Percentiles rank a stretch among this genome's conserved stretches.
phyloP scores from a whole-genome alignment of 2,329 filamentous ascomycete species.

The Raffaelea albimanens region DNA sequence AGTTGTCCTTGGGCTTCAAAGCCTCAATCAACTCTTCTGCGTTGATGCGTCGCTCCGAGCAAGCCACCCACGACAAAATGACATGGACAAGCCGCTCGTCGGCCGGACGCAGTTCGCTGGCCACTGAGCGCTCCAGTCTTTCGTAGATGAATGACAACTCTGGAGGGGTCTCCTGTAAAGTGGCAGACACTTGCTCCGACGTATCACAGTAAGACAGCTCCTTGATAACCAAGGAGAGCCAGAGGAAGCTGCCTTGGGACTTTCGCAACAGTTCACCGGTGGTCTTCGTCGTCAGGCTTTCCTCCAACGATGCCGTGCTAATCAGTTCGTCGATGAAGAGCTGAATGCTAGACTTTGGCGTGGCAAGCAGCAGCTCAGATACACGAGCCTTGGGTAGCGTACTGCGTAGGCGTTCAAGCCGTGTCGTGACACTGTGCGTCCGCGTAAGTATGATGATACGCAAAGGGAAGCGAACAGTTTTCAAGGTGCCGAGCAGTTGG shows the following conservation, averaged over 20 bases:
- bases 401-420: background rate
- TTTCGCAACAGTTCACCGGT: background rate
- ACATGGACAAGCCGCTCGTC: background rate
- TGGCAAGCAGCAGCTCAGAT: background rate
- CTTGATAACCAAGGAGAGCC: background rate
- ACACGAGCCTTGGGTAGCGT: too few relatives aligned
- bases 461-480: too few relatives aligned
- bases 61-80: background rate
- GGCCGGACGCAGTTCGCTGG: background rate
- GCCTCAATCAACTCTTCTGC: background rate
- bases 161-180: background rate
- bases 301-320: too few relatives aligned
- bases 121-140: background rate
- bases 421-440: background rate
- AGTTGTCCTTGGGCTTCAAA: background rate
- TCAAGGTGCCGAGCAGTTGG: too few relatives aligned
- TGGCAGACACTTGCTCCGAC: background rate
- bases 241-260: conserved; percentile 3
- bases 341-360: background rate
- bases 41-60: background rate
- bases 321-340: background rate
- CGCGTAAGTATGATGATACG: background rate
- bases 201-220: background rate
- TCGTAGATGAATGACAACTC: background rate
- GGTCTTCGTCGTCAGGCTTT: background rate